Conservation (phyloP, 1,284 basidiomycete species). For the Naganishia liquefaciens region DNA sequence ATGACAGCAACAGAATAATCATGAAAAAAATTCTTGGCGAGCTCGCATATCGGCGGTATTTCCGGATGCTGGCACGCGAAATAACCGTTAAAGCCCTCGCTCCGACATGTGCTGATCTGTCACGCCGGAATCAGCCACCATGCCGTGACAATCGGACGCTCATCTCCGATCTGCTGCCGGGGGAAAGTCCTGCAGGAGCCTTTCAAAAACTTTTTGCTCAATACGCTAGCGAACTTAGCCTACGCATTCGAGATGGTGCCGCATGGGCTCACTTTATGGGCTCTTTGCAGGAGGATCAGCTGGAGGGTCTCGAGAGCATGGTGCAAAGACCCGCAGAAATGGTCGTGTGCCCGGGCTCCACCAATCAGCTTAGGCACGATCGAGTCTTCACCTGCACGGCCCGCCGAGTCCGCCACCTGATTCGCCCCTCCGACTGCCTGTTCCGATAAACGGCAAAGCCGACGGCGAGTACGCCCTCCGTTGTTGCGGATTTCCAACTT, state of each 20-base stretch:
- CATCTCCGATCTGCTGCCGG: not conserved
- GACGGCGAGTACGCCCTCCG: not conserved
- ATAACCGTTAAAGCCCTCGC: not conserved
- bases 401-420: not conserved
- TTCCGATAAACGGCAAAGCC: not conserved
- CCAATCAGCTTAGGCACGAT: too few species aligned
- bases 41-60: too few species aligned
- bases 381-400: too few species aligned
- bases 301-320: too few species aligned
- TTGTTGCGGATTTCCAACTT: not conserved
- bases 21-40: too few species aligned
- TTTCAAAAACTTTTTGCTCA: not conserved
- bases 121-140: too few species aligned
- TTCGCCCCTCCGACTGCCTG: not conserved
- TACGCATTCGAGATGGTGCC: slow-evolving; percentile 2
- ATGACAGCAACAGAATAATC: not conserved
- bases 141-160: too few species aligned
- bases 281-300: not conserved
- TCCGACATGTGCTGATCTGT: slow-evolving; percentile 6
- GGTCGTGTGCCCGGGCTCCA: not conserved
- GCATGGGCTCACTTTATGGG: slow-evolving; percentile 4
- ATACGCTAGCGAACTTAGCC: not conserved
- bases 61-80: not conserved
- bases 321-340: not conserved
- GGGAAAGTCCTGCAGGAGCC: not conserved